These are phyloP conservation scores for Solanum rostratum DNA, from an alignment of 257 asterid species.

Conservation along the genomic window DNA sequence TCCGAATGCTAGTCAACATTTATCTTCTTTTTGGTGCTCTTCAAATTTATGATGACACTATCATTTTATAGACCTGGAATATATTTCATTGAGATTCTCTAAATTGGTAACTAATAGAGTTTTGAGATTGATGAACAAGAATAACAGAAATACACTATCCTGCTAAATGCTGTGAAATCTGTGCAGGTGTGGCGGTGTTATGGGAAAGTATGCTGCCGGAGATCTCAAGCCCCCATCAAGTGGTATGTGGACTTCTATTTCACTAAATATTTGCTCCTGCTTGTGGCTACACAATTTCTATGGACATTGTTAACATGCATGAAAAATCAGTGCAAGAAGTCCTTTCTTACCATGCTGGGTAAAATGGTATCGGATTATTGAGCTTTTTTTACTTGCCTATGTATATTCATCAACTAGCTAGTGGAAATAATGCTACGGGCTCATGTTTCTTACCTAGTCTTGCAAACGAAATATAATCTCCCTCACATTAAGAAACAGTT, in stretches of 20 bases:
- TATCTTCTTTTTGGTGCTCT: background rate
- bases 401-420: background rate
- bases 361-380: background rate
- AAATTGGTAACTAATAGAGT: background rate
- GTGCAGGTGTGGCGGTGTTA: conserved; percentile 95
- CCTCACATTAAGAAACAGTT: background rate
- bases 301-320: background rate
- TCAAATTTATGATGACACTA: background rate
- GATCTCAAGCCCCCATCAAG: conserved; percentile 90
- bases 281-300: background rate
- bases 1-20: background rate
- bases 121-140: background rate
- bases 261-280: background rate
- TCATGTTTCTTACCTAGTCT: background rate
- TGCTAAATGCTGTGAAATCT: background rate
- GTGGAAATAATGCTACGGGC: background rate
- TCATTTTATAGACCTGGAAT: background rate
- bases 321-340: background rate
- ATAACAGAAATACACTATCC: background rate
- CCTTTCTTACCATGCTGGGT: background rate
- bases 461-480: background rate
- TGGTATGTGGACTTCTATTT: conserved; percentile 40
- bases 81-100: background rate
- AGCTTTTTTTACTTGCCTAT: background rate
- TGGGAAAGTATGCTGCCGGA: conserved; percentile 99